phyloP scores from a whole-genome alignment of 139 green algal genomes.

The Asterochloris erici region DNA sequence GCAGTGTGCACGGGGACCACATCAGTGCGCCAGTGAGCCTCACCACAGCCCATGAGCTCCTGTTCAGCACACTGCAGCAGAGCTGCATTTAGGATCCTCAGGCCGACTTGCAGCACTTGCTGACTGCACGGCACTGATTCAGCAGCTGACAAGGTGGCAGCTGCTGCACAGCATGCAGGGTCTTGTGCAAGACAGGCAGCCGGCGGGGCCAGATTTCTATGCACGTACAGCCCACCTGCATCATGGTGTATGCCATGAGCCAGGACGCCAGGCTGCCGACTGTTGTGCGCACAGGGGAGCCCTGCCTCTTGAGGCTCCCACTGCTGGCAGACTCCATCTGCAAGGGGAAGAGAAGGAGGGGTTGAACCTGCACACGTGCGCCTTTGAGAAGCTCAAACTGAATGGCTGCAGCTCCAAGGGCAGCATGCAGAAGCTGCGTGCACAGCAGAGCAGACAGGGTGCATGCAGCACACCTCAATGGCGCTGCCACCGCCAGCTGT shows the following conservation, averaged over 20 bases:
- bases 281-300: constrained; percentile 2
- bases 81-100: no score
- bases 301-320: no score
- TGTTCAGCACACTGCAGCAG: no score
- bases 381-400: neutral
- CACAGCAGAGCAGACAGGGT: neutral
- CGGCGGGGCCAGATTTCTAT: neutral
- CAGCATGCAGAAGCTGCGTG: neutral
- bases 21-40: no score
- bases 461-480: neutral
- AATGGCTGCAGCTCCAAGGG: neutral
- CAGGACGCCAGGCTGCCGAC: constrained; percentile 15
- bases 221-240: neutral
- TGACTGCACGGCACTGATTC: no score
- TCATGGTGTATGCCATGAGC: constrained; percentile 22
- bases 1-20: neutral
- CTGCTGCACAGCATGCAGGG: no score
- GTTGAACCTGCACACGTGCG: no score
- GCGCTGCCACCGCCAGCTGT: neutral
- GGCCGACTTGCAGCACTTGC: no score
- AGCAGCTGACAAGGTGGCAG: no score
- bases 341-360: neutral
- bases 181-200: neutral
- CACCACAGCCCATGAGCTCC: no score
- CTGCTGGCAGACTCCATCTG: neutral